phyloP scores from a whole-genome alignment of 2,329 filamentous ascomycete genomes.

The Colletotrichum echinochloae region DNA sequence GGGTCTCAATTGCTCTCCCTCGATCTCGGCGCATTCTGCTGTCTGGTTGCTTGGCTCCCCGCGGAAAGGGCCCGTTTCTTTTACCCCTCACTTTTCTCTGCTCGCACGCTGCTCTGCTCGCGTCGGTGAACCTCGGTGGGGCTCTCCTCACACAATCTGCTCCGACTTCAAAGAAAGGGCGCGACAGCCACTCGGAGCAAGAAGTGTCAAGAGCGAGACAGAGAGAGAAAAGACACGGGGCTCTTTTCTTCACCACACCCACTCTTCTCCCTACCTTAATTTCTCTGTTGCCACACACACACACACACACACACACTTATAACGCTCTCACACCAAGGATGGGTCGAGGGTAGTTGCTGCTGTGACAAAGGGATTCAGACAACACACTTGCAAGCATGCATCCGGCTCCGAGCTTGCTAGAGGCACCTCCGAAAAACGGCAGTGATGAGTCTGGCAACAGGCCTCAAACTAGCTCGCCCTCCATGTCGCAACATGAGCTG shows the following conservation, averaged over 20 bases:
- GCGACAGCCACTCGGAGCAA: conserved; percentile 11
- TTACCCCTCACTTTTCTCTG: conserved; percentile 41
- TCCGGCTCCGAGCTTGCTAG: conserved; percentile 53
- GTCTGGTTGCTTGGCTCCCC: conserved; percentile 18
- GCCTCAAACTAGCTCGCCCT: conserved; percentile 40
- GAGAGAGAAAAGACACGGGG: not conserved
- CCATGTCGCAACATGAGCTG: conserved; percentile 37
- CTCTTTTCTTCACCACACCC: conserved; percentile 15
- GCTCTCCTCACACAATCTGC: conserved; percentile 40
- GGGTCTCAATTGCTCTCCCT: conserved; percentile 32
- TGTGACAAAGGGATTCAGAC: conserved; percentile 37
- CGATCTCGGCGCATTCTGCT: conserved; percentile 32
- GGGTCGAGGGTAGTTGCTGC: conserved; percentile 37
- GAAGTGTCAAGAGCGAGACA: conserved; percentile 3
- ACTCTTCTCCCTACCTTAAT: conserved; percentile 9
- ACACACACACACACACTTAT: conserved; percentile 13
- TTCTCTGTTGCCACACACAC: conserved; percentile 19
- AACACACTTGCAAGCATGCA: conserved; percentile 50
- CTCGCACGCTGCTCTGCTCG: conserved; percentile 28
- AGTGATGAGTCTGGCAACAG: conserved; percentile 42
- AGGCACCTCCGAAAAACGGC: conserved; percentile 47
- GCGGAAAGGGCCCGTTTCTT: conserved; percentile 37
- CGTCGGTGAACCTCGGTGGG: conserved; percentile 44
- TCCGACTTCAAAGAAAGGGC: conserved; percentile 36
- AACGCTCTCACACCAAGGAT: conserved; percentile 26